These are phyloP conservation scores for Erysiphe neolycopersici DNA, from an alignment of 2,329 filamentous ascomycete genomes.

Conservation along the genomic window DNA sequence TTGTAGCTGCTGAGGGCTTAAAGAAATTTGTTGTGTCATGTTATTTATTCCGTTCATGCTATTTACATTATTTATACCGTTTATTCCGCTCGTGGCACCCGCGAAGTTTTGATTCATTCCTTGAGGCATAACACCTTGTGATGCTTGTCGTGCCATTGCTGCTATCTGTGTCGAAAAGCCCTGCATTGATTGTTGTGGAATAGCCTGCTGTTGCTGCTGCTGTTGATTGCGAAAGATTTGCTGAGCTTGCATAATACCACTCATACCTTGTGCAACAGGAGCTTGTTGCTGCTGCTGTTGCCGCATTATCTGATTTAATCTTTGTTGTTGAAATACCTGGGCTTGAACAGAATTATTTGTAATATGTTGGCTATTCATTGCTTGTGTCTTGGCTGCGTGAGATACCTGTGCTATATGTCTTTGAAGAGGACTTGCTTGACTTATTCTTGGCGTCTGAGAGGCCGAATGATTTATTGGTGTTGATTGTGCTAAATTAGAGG, in stretches of 20 bases:
- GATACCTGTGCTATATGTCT: conserved; percentile 30
- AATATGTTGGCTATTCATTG: conserved; percentile 17
- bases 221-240: conserved; percentile 11
- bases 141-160: conserved; percentile 1
- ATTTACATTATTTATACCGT: conserved; percentile 11
- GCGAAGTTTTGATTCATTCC: conserved; percentile 11
- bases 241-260: conserved; percentile 16
- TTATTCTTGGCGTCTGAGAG: conserved; percentile 33
- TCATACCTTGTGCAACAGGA: conserved; percentile 13
- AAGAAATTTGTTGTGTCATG: conserved; percentile 7
- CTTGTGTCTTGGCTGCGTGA: conserved; percentile 22
- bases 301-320: conserved; percentile 12
- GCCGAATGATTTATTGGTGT: conserved; percentile 29
- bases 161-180: conserved; percentile 6
- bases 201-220: conserved; percentile 10
- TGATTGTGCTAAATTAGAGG: conserved; percentile 32
- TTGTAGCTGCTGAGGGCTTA: conserved; percentile 10
- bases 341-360: conserved; percentile 13
- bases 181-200: conserved; percentile 7
- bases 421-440: conserved; percentile 33
- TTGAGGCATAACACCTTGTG: conserved; percentile 5
- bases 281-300: conserved; percentile 9
- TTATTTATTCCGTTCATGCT: background rate
- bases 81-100: conserved; percentile 14
- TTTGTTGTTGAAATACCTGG: conserved; percentile 7